These are phyloP conservation scores for Catharanthus roseus DNA, from an alignment of 257 asterid species.

Conservation along the genomic window DNA sequence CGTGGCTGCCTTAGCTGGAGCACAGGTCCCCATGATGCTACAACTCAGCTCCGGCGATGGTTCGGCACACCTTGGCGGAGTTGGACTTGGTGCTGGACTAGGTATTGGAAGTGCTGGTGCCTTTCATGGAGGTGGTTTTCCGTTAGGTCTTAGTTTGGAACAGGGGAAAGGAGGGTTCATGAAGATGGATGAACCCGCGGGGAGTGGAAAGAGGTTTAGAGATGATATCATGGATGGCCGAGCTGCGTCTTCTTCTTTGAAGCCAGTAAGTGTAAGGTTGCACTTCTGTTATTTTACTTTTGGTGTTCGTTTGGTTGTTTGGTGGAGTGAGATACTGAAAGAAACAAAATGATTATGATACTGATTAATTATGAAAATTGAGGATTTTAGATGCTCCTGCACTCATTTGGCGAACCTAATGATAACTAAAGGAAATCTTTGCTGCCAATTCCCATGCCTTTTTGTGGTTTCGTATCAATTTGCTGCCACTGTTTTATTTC, in stretches of 20 bases:
- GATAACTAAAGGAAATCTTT: not conserved
- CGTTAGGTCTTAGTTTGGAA: slow-evolving; percentile 89
- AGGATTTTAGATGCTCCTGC: not conserved
- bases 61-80: slow-evolving; percentile 51
- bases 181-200: slow-evolving; percentile 55
- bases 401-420: slow-evolving; percentile 5
- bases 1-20: slow-evolving; percentile 30
- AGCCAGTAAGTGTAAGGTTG: slow-evolving; percentile 39
- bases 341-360: not conserved
- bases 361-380: not conserved
- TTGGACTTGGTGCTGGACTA: slow-evolving; percentile 47
- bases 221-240: slow-evolving; percentile 55
- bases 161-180: slow-evolving; percentile 67
- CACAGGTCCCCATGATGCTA: slow-evolving; percentile 36
- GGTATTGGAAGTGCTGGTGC: slow-evolving; percentile 48
- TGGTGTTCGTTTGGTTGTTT: slow-evolving; percentile 11
- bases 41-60: slow-evolving; percentile 48
- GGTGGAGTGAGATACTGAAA: not conserved
- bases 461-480: not conserved
- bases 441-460: not conserved
- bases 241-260: slow-evolving; percentile 48
- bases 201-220: slow-evolving; percentile 60
- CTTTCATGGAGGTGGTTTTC: slow-evolving; percentile 51
- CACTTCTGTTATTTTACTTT: not conserved
- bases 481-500: not conserved